phyloP scores from a whole-genome alignment of 164 flowering plant species.

The Malania oleifera region DNA sequence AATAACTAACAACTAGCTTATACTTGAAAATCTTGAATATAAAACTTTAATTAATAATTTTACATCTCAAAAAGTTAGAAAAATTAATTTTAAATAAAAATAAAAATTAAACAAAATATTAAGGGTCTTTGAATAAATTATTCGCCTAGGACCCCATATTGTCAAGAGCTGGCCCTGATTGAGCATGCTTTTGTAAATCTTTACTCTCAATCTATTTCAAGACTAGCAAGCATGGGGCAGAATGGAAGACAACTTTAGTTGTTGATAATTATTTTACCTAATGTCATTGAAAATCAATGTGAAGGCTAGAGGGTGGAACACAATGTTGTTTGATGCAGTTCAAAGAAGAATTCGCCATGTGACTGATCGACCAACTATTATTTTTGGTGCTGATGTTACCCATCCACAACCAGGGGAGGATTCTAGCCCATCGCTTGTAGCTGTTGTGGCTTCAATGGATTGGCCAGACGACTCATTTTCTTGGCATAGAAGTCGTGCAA shows the following conservation, averaged over 20 bases:
- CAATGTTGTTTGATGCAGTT: conserved; percentile 27
- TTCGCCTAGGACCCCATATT: no score
- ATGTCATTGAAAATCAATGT: conserved; percentile 47
- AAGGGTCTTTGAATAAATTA: no score
- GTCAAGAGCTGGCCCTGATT: no score
- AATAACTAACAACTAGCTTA: no score
- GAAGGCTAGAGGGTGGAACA: conserved; percentile 45
- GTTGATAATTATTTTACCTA: conserved; percentile 73
- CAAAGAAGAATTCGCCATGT: conserved; percentile 22
- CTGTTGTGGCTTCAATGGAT: conserved; percentile 72
- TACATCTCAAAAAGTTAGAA: no score
- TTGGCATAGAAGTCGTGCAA: no score
- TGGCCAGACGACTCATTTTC: no score
- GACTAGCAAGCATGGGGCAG: no score
- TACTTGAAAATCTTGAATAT: no score
- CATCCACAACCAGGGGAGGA: conserved; percentile 49
- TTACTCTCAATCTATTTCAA: conserved; percentile 17
- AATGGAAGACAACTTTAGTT: conserved; percentile 43
- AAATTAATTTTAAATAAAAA: no score
- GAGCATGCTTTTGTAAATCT: conserved; percentile 37
- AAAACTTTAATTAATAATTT: no score
- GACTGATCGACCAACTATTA: conserved; percentile 36
- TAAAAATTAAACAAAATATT: no score
- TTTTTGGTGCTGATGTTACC: conserved; percentile 56
- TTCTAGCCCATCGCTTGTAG: conserved; percentile 46